These are phyloP conservation scores for Oemleria cerasiformis DNA, from an alignment of 306 rosid species.

Conservation along the genomic window DNA sequence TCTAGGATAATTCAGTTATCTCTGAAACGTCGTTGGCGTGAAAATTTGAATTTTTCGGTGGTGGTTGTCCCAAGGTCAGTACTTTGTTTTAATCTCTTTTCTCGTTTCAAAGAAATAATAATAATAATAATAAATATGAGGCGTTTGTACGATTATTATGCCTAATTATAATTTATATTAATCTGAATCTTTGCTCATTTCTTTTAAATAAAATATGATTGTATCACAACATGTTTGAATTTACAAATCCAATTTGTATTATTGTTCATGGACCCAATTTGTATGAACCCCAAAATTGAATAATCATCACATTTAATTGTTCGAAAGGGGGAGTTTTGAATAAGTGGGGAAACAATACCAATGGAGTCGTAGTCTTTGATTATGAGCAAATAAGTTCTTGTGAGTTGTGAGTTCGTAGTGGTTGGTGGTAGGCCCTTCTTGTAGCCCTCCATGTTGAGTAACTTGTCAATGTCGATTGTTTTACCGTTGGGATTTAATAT, in stretches of 20 bases:
- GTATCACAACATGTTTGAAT: too few species aligned
- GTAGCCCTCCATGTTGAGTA: neutral
- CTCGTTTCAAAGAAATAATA: too few species aligned
- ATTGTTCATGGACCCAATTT: neutral
- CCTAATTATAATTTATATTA: too few species aligned
- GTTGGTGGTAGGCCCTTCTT: conserved; percentile 18
- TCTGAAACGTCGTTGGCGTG: too few species aligned
- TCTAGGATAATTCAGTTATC: too few species aligned
- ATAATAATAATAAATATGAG: too few species aligned
- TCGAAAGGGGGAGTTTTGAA: neutral
- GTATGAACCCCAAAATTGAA: conserved; percentile 1
- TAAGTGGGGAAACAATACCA: conserved; percentile 8
- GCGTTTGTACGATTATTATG: too few species aligned
- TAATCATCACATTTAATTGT: neutral
- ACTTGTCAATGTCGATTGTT: conserved; percentile 4
- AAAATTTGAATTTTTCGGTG: too few species aligned
- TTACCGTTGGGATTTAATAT: conserved; percentile 13
- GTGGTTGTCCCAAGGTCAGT: too few species aligned
- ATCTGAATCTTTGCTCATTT: too few species aligned
- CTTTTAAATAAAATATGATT: too few species aligned
- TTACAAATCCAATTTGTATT: neutral
- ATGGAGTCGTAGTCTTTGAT: neutral
- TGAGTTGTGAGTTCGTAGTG: conserved; percentile 20
- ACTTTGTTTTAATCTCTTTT: too few species aligned
- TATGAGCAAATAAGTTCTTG: conserved; percentile 22